Evolutionary conservation across 2,329 filamentous ascomycete genomes (phyloP), one percentile per base, ranked within the genome.

Genomic region (Colletotrichum sp.): DNA sequence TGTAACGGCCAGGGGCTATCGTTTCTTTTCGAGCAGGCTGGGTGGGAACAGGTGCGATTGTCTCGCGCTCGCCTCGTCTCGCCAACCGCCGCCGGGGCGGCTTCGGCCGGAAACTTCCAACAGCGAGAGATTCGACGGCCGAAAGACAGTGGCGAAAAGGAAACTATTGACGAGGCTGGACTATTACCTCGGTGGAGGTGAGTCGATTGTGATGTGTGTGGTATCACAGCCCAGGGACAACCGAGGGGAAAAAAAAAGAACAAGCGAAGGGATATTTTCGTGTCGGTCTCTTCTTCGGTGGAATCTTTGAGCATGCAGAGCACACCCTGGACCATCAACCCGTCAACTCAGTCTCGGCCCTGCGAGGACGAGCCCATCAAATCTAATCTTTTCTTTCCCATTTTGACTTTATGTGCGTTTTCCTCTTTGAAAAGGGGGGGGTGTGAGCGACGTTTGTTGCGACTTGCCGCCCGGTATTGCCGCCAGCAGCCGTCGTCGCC

Each of bases 11-110:
- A 43, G 38, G 38, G 38, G 38, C 38, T n/a, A 43, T n/a, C 18
- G 38, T 43, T 43, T 43, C 38, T 43, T 43, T 43, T 43, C 18
- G 38, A n/a, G 8, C 38, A 43, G 38, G 38, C 38, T 43, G 38
- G 38, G 38, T n/a, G 3, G 3, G 11, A 9, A 8, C 7, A 31
- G 15, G 16, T 0, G 38, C 38, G 1, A n/a, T 0, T n/a, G 38
- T 65, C 27, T 65, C 3, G 36, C 29, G 12, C 43, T 34, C 43
- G 38, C 63, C 63, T 33, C 27, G 38, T 8, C 18, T 16, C 8
- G 29, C n/a, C 15, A n/a, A 59, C 5, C 9, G 18, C 29, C 55
- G 16, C 8, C 27, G 55, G 55, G 38, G 38, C 38, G 38, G 18
- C 47, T 65, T 65, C 43, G 43, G 62, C 27, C 62, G 34, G 18